A percentile compares a stretch with the other conserved stretches of the same genome.
phyloP scores from a whole-genome alignment of 2,329 filamentous ascomycete species.

The Penicillium sp. region DNA sequence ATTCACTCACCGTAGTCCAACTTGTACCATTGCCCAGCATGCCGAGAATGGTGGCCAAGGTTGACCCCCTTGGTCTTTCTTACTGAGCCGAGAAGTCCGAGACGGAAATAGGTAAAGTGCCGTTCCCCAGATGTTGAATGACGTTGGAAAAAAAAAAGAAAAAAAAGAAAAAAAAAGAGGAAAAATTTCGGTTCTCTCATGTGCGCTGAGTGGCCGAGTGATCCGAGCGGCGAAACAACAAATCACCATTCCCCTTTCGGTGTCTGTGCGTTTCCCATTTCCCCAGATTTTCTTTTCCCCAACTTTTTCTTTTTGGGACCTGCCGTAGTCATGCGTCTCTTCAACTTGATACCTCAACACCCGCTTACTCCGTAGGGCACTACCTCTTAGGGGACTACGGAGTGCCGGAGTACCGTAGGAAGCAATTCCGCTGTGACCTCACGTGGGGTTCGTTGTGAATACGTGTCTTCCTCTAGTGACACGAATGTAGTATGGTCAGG shows the following conservation, averaged over 20 bases:
- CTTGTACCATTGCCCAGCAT: constrained; percentile 6
- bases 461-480: neutral
- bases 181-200: neutral
- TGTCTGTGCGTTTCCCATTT: constrained; percentile 11
- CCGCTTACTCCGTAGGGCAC: neutral
- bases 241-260: constrained; percentile 10
- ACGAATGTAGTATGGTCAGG: neutral
- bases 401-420: too few species aligned
- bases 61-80: neutral
- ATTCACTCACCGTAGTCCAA: constrained; percentile 10
- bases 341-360: too few species aligned
- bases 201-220: constrained; percentile 18
- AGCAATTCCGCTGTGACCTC: neutral
- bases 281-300: constrained; percentile 31
- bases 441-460: neutral
- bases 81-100: neutral
- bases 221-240: constrained; percentile 18
- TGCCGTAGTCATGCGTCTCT: neutral
- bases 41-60: constrained; percentile 1
- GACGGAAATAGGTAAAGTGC: constrained; percentile 11
- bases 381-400: too few species aligned
- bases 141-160: constrained; percentile 3
- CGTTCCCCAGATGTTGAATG: constrained; percentile 14
- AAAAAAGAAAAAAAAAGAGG: neutral
- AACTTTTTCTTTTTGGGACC: neutral